phyloP scores from a whole-genome alignment of 192 early-diverging fungal genomes.

The Chytriomyces sp. region DNA sequence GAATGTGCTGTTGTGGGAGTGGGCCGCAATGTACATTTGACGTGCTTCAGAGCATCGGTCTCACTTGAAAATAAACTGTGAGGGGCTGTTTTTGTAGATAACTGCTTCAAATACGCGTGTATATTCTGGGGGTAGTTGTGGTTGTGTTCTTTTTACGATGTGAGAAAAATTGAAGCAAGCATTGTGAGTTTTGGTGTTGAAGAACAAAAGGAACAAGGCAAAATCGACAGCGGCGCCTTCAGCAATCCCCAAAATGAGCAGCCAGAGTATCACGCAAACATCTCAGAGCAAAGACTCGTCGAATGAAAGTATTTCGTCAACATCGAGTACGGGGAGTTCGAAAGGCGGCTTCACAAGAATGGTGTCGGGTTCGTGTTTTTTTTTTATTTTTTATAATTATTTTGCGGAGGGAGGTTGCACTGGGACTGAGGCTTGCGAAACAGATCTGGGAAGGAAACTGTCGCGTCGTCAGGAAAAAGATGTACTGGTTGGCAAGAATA shows the following conservation, averaged over 20 bases:
- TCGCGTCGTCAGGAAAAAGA: conserved; percentile 45
- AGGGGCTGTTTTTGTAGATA: too few species aligned
- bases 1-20: conserved; percentile 14
- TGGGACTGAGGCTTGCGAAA: background rate
- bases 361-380: conserved; percentile 33
- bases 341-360: conserved; percentile 17
- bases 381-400: background rate
- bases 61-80: background rate
- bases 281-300: conserved; percentile 18
- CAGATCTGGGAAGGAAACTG: conserved; percentile 60
- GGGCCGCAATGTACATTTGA: conserved; percentile 4
- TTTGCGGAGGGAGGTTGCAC: background rate
- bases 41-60: background rate
- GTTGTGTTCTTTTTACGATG: too few species aligned
- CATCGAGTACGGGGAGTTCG: conserved; percentile 2
- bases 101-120: too few species aligned
- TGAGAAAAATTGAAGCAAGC: too few species aligned
- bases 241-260: background rate
- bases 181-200: too few species aligned
- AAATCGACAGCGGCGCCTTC: too few species aligned
- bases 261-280: conserved; percentile 1
- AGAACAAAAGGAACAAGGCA: too few species aligned
- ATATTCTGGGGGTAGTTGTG: too few species aligned
- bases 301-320: conserved; percentile 25
- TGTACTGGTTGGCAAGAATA: conserved; percentile 57